Percentiles rank a stretch among this genome's conserved stretches.
phyloP scores from a whole-genome alignment of 2,329 filamentous ascomycete genomes.

The Arthrobotrys sinensis region DNA sequence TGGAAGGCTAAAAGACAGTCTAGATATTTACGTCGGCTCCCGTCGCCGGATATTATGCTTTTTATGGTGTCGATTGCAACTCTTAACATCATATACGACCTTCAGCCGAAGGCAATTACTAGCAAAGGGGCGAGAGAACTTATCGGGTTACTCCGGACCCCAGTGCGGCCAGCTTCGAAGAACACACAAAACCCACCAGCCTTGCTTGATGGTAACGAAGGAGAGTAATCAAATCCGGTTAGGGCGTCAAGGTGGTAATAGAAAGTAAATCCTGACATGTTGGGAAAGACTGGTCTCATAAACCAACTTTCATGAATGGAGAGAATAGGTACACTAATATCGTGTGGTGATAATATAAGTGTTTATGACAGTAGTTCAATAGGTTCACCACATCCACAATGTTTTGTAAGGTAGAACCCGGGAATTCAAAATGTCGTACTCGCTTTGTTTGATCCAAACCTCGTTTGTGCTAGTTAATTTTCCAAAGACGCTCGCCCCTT shows the following conservation, averaged over 20 bases:
- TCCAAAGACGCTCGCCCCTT: slow-evolving; percentile 96
- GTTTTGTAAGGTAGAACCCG: slow-evolving; percentile 87
- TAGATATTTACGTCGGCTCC: slow-evolving; percentile 18
- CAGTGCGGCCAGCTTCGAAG: background rate
- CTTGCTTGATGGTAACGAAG: too few species aligned
- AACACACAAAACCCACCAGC: background rate
- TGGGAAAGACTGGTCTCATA: background rate
- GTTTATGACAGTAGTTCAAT: background rate
- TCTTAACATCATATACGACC: slow-evolving; percentile 45
- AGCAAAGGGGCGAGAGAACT: slow-evolving; percentile 41
- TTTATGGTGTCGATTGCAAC: slow-evolving; percentile 41
- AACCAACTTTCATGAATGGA: background rate
- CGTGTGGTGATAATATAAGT: background rate
- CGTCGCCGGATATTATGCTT: slow-evolving; percentile 31
- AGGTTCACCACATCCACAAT: slow-evolving; percentile 74
- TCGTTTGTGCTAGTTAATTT: slow-evolving; percentile 89
- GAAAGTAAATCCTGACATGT: background rate
- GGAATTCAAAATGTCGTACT: slow-evolving; percentile 88
- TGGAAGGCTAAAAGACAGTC: slow-evolving; percentile 38
- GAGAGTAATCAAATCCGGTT: background rate
- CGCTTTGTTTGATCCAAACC: slow-evolving; percentile 88
- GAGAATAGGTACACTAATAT: background rate
- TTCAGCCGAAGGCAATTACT: slow-evolving; percentile 37
- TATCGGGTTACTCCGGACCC: slow-evolving; percentile 26
- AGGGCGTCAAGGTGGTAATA: background rate